Evolutionary conservation across 495 filamentous ascomycete genomes (phyloP), one percentile per base, ranked within the genome.

Genomic region (Tetracladium setigerum): DNA sequence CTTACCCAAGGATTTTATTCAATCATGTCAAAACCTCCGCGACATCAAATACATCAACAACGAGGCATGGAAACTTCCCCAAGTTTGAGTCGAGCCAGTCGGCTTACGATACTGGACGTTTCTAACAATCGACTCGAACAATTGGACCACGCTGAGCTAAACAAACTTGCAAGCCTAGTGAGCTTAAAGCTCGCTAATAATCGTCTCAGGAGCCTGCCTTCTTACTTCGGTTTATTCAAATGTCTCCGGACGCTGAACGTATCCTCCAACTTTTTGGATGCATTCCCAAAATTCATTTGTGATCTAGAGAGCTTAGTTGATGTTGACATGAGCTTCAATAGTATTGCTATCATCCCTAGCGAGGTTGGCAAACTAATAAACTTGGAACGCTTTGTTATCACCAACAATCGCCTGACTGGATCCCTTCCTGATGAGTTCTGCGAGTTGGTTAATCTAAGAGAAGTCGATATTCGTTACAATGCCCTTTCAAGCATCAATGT

Each of bases 241-340:
- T 71, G 75, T 19, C 69, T 99, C 49, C 73, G 92, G 46, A 91
- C 78, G 50, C 64, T 99, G 45, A 92, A 91, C 58, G 68, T 99
- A 38, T 94, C 89, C 1, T 97, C 91, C 1, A 99, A 99, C 59
- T 86, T 83, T 43, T 76, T 99, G 33, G 79, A 84, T 27, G 74
- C 76, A 38, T 95, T 99, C 52, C 92, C 92, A 0, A 69, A 79
- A 17, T 91, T 90, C 58, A 70, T 97, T 30, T 89, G 88, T 63
- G 72, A 87, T 10, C 63, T 99, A 17, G 81, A 78, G 54, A 86
- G 82, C 30, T 68, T 99, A 22, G 85, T 95, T 30, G 91, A 99
- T 59, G 78, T 99, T 13, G 94, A 99, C 55, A 78, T 99, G 59
- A 96, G 90, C 58, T 99, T 99, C 75, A 99, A 99, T 58, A 75